Conservation (phyloP, 2,329 filamentous ascomycete genomes). For the Akanthomyces muscarius region DNA sequence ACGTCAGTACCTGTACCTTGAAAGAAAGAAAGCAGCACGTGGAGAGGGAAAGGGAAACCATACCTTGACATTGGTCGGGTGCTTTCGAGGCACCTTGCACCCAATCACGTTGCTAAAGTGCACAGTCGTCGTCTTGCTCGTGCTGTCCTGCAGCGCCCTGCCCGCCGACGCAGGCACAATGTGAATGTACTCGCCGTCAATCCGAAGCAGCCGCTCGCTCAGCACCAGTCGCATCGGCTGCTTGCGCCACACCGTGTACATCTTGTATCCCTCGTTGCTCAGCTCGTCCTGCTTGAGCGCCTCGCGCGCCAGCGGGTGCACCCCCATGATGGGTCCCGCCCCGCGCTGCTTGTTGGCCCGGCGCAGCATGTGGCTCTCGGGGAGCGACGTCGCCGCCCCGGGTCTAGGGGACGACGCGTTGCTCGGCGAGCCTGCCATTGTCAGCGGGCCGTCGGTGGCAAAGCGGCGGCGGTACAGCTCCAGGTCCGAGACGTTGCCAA, state of each 20-base stretch:
- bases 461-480: constrained; percentile 74
- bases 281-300: constrained; percentile 56
- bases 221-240: constrained; percentile 78
- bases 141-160: constrained; percentile 60
- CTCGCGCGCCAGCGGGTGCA: constrained; percentile 65
- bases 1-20: not conserved
- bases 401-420: constrained; percentile 68
- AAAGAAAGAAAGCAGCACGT: not conserved
- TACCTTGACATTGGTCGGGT: constrained; percentile 77
- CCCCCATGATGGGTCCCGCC: constrained; percentile 54
- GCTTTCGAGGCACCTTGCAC: constrained; percentile 74
- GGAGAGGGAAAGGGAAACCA: constrained; percentile 22
- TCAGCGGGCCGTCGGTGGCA: constrained; percentile 67
- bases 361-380: constrained; percentile 35
- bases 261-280: constrained; percentile 61
- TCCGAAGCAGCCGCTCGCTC: constrained; percentile 71
- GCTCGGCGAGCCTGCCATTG: constrained; percentile 64
- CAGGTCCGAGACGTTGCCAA: constrained; percentile 70
- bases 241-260: constrained; percentile 76
- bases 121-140: constrained; percentile 72
- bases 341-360: constrained; percentile 21
- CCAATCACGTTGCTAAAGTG: constrained; percentile 80
- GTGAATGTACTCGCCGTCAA: constrained; percentile 83
- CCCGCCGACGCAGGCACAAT: constrained; percentile 70
- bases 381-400: constrained; percentile 37